A percentile compares a stretch with the other conserved stretches of the same genome.
Conservation (phyloP, 2,329 filamentous ascomycete species). For the Trichoderma oligosporum region DNA sequence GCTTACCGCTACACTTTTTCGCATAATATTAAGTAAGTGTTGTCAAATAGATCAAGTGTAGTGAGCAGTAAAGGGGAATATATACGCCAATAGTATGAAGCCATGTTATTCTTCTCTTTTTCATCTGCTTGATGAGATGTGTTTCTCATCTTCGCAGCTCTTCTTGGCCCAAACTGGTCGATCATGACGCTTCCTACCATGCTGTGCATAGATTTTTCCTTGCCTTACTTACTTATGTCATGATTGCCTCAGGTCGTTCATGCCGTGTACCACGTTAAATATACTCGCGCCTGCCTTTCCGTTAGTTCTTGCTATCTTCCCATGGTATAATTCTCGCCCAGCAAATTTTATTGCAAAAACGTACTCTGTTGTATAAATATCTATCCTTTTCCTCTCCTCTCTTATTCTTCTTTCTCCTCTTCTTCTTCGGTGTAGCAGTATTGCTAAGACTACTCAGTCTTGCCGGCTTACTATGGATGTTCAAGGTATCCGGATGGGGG, state of each 20-base stretch:
- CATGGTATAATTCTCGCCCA: not conserved
- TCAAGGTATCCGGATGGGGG: slow-evolving; percentile 1
- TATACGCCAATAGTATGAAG: not conserved
- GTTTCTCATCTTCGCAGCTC: not conserved
- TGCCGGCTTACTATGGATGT: not conserved
- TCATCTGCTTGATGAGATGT: not conserved
- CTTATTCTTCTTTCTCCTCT: not conserved
- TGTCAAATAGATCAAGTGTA: not conserved
- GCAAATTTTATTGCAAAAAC: not conserved
- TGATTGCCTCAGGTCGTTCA: not conserved
- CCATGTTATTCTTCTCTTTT: not conserved
- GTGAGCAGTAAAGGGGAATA: not conserved
- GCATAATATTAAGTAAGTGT: not conserved
- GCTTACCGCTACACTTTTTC: not conserved
- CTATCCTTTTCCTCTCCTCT: not conserved
- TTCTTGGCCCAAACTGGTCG: not conserved
- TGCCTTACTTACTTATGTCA: not conserved
- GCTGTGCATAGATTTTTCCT: not conserved
- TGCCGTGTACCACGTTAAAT: not conserved
- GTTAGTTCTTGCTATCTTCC: not conserved
- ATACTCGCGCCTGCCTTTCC: not conserved
- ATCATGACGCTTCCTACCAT: not conserved
- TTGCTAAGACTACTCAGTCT: too few relatives aligned
- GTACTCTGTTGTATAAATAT: not conserved
- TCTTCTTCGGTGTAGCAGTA: too few relatives aligned